These are phyloP conservation scores for Termitomyces sp. DNA, from an alignment of 768 basidiomycete genomes.

Conservation along the genomic window DNA sequence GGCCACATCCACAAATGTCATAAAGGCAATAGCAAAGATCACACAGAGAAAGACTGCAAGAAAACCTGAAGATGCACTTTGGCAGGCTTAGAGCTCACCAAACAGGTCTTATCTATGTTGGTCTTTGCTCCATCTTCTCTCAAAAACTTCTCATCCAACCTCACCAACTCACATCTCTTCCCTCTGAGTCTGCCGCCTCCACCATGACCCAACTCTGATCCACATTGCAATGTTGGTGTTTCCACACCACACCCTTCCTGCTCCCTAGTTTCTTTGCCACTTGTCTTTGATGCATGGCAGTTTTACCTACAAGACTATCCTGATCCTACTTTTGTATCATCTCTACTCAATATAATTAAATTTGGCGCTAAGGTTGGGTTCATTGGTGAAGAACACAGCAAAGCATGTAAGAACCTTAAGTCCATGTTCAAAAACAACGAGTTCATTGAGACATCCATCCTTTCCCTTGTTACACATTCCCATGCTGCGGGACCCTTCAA, in stretches of 20 bases:
- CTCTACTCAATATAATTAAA: slow-evolving; percentile 18
- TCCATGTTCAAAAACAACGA: slow-evolving; percentile 22
- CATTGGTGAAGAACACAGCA: slow-evolving; percentile 10
- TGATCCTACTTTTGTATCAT: no score
- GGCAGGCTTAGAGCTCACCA: no score
- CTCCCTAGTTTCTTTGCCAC: slow-evolving; percentile 11
- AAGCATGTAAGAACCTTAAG: slow-evolving; percentile 23
- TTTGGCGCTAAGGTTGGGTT: slow-evolving; percentile 28
- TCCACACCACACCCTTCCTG: not conserved
- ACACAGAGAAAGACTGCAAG: not conserved
- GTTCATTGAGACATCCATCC: not conserved
- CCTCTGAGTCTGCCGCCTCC: no score
- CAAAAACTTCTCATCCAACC: no score
- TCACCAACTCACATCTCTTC: no score
- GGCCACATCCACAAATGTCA: slow-evolving; percentile 20
- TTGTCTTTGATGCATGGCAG: slow-evolving; percentile 21
- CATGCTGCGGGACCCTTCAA: no score
- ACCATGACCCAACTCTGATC: slow-evolving; percentile 23
- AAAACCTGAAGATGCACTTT: slow-evolving; percentile 4
- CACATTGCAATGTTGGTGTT: slow-evolving; percentile 21
- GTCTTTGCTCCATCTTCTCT: no score
- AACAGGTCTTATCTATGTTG: no score
- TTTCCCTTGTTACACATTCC: no score
- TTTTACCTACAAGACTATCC: slow-evolving; percentile 27
- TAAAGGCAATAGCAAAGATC: slow-evolving; percentile 11